phyloP scores from a whole-genome alignment of 2,329 filamentous ascomycete genomes.

The Byssochlamys sp. region DNA sequence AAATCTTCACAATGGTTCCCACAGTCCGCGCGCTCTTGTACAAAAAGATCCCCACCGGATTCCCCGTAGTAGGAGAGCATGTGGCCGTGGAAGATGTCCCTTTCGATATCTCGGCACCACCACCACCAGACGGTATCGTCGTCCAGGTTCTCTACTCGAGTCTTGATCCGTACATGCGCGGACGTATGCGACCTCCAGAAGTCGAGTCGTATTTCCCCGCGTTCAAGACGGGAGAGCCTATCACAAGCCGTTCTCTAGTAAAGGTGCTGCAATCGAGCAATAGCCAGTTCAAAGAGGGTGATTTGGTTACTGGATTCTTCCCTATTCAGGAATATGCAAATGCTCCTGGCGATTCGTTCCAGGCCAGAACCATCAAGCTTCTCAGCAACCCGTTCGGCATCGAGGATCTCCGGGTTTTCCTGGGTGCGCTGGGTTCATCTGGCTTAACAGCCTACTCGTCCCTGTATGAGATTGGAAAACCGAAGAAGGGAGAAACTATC shows the following conservation, averaged over 20 bases:
- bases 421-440: conserved; percentile 64
- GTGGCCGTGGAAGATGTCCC: not conserved
- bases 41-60: not conserved
- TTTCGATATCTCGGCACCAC: conserved; percentile 28
- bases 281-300: not conserved
- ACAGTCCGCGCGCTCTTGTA: not conserved
- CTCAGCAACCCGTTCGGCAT: not conserved
- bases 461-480: conserved; percentile 59
- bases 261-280: not conserved
- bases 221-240: conserved; percentile 32
- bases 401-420: conserved; percentile 3
- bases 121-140: conserved; percentile 54
- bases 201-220: conserved; percentile 55
- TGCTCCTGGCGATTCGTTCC: not conserved
- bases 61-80: not conserved
- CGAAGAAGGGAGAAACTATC: conserved; percentile 63
- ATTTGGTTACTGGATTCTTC: not conserved
- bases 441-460: conserved; percentile 60
- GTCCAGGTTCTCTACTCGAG: conserved; percentile 59
- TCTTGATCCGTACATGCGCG: conserved; percentile 70
- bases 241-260: not conserved
- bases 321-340: not conserved
- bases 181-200: conserved; percentile 55
- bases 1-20: not conserved
- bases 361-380: not conserved